These are phyloP conservation scores for Petunia secreta DNA, from an alignment of 257 asterid species.

Conservation along the genomic window DNA sequence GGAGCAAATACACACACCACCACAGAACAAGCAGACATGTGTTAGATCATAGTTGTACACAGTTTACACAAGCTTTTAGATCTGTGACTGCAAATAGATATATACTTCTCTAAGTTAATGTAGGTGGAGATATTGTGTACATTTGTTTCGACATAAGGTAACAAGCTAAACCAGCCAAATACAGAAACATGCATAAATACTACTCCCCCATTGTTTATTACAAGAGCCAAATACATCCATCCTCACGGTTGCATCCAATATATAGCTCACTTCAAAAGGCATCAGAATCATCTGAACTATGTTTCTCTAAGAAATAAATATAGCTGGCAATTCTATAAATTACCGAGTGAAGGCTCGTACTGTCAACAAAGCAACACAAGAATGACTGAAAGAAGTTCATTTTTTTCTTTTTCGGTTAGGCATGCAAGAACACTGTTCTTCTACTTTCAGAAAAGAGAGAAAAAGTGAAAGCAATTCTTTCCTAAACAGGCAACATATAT, in stretches of 20 bases:
- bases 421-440: background rate
- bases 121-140: background rate
- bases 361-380: background rate
- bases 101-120: background rate
- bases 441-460: background rate
- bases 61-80: background rate
- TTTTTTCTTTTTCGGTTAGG: background rate
- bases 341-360: background rate
- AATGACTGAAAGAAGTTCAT: background rate
- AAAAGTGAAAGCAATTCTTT: background rate
- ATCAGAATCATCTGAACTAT: background rate
- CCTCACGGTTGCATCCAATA: conserved; percentile 16
- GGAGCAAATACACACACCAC: conserved; percentile 23
- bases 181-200: background rate
- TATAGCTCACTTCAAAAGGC: conserved; percentile 15
- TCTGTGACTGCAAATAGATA: background rate
- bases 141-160: background rate
- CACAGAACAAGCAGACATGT: background rate
- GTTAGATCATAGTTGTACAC: background rate
- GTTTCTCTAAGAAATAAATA: background rate
- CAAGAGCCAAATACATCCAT: background rate
- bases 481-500: background rate
- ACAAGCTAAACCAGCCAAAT: conserved; percentile 14
- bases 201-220: background rate
- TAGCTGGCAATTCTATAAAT: background rate